Conservation (phyloP, 2,329 filamentous ascomycete genomes). For the Fusarium algeriense region DNA sequence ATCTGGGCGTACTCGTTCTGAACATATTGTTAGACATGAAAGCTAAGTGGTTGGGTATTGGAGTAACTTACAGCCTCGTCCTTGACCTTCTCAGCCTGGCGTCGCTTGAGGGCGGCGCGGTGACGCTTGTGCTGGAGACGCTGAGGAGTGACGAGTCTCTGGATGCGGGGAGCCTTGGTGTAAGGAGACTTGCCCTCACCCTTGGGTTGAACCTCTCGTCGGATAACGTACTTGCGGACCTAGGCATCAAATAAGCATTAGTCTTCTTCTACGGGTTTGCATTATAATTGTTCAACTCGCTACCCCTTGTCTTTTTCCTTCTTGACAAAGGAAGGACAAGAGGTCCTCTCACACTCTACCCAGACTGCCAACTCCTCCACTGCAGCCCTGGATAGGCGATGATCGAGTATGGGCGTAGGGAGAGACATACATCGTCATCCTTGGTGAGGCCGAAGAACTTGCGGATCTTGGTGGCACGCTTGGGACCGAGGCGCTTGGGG, state of each 20-base stretch:
- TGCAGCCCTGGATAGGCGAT: slow-evolving; percentile 76
- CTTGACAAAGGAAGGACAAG: slow-evolving; percentile 25
- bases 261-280: slow-evolving; percentile 45
- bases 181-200: slow-evolving; percentile 97
- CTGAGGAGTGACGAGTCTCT: slow-evolving; percentile 99
- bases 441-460: slow-evolving; percentile 99
- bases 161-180: slow-evolving; percentile 99
- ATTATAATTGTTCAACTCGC: slow-evolving; percentile 40
- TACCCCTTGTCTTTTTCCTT: slow-evolving; percentile 31
- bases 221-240: slow-evolving; percentile 99
- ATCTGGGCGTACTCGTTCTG: slow-evolving; percentile 97
- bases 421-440: slow-evolving; percentile 98
- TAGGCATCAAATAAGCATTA: slow-evolving; percentile 62
- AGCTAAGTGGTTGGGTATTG: too few species aligned
- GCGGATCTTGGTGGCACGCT: slow-evolving; percentile 99
- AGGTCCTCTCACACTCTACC: slow-evolving; percentile 71
- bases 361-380: slow-evolving; percentile 58
- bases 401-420: slow-evolving; percentile 68
- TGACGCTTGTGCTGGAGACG: slow-evolving; percentile 99
- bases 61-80: slow-evolving; percentile 89
- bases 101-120: slow-evolving; percentile 97
- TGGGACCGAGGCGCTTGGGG: slow-evolving; percentile 99
- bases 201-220: slow-evolving; percentile 97
- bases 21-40: neutral
- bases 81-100: slow-evolving; percentile 96